Base-by-base conservation (phyloP, 176 grass and related monocot species). In the Oropetium thomaeum region DNA sequence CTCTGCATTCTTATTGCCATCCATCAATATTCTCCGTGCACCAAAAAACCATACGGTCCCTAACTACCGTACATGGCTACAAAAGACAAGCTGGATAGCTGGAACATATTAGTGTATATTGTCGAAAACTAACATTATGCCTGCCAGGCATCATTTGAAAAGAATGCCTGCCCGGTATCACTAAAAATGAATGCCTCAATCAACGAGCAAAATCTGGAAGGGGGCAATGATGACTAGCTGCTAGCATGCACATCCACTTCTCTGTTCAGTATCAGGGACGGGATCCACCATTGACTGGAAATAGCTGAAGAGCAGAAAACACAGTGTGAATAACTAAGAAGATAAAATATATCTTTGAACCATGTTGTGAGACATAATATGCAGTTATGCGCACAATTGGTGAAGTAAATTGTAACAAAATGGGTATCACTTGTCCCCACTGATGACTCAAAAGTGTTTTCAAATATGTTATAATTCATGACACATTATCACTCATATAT, bases 201-300 rank as follows among this genome's bases (percentile, higher is more conserved):
- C 47, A 87, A 71, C 63, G 78, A 33, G 69, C 44, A 78, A 78
- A 88, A 87, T 28, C 63, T 80, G 55, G 47, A 79, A 79, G 35
- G 64, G 64, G 7, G 4, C 42, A 67, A 70, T 66, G 39, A 73
- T 40, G 27, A 74, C 51, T 73, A 79, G 75, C 73, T 68, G 73
- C 76, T 95, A 99, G 72, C 91, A 99, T 43, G 91, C 96, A 74
- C 91, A 99, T 33, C 89, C 89, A 20, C 91, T 79, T 81, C 86
- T 95, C 79, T 82, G 91, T 73, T 99, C 87, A 34, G 67, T 30
- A 60, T 86, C 83, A 3, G 85, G 67, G 44, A 83, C 72, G 55
- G 88, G 83, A 73, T 93, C 90, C 5, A 88, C 60, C 31, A 93
- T 82, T 5, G 88, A 77, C 57, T 97, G 89, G 78, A 90, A 88